Percentiles rank a stretch among this genome's conserved stretches.
These are phyloP conservation scores for Cystobasidium ongulense DNA, from an alignment of 768 basidiomycete genomes.

Conservation along the genomic window DNA sequence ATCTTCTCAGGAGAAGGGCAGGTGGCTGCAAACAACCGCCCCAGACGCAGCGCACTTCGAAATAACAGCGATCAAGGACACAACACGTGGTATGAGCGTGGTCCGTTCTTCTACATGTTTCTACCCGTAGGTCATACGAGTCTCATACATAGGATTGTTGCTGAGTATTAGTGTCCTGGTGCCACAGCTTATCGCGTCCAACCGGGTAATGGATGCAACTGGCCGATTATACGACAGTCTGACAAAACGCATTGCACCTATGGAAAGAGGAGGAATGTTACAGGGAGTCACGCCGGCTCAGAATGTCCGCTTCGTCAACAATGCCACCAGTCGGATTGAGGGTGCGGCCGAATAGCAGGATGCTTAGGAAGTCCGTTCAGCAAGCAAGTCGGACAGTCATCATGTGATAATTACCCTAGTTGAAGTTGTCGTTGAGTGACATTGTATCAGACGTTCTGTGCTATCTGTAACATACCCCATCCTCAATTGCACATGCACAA, in stretches of 20 bases:
- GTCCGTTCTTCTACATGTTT: constrained; percentile 30
- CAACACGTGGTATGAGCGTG: constrained; percentile 21
- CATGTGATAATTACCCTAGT: too few relatives aligned
- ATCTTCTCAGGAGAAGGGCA: constrained; percentile 7
- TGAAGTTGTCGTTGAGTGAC: too few relatives aligned
- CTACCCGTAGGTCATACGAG: background rate
- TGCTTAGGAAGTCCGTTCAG: too few relatives aligned
- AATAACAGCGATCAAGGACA: background rate
- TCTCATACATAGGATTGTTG: background rate
- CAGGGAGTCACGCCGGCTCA: background rate
- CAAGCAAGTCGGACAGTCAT: too few relatives aligned
- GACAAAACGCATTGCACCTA: constrained; percentile 4
- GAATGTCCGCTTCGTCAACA: background rate
- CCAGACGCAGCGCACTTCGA: background rate
- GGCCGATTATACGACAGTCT: constrained; percentile 14
- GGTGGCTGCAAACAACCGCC: background rate
- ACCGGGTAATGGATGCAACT: constrained; percentile 22
- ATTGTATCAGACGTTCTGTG: too few relatives aligned
- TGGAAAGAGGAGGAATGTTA: constrained; percentile 8
- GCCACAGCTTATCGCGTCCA: constrained; percentile 17
- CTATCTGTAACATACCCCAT: too few relatives aligned
- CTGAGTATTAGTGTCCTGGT: background rate
- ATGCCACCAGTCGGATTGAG: background rate
- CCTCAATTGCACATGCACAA: too few relatives aligned
- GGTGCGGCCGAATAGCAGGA: background rate